Conservation (phyloP, 305 asterid species). For the Stenogyne calaminthoides region DNA sequence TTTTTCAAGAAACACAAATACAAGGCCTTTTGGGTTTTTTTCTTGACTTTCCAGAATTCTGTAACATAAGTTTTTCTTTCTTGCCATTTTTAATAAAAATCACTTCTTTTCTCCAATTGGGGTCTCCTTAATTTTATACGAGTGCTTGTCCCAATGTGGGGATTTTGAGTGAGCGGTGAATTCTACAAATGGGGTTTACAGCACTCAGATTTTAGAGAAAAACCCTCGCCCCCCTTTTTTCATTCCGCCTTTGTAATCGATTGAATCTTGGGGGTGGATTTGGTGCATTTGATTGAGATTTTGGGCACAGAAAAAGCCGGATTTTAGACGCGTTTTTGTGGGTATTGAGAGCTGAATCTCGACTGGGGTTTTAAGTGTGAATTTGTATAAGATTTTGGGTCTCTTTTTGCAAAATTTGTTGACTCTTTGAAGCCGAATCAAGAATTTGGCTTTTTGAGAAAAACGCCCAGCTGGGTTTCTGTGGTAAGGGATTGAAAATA, state of each 20-base stretch:
- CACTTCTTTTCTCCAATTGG: conserved; percentile 35
- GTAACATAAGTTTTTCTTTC: conserved; percentile 19
- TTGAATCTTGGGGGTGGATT: no score
- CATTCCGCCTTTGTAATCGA: conserved; percentile 17
- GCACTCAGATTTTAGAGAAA: conserved; percentile 38
- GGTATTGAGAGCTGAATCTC: conserved; percentile 30
- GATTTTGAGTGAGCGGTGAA: conserved; percentile 23
- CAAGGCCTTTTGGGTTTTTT: conserved; percentile 30
- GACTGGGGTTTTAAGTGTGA: conserved; percentile 25
- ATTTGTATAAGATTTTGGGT: neutral
- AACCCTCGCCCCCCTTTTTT: conserved; percentile 16
- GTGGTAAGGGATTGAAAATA: conserved; percentile 24
- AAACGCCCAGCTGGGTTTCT: conserved; percentile 22
- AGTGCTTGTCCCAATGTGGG: conserved; percentile 44
- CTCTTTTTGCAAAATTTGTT: neutral
- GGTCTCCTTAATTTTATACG: conserved; percentile 15
- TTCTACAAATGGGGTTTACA: conserved; percentile 46
- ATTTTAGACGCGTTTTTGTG: conserved; percentile 19
- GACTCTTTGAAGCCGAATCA: neutral
- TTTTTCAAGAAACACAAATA: conserved; percentile 24
- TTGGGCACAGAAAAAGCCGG: conserved; percentile 11
- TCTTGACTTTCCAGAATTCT: conserved; percentile 34
- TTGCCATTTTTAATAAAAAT: neutral
- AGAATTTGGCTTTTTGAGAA: conserved; percentile 25
- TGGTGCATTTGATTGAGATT: conserved; percentile 16